Base-by-base conservation (phyloP, 1,284 basidiomycete species). In the Grifola frondosa region DNA sequence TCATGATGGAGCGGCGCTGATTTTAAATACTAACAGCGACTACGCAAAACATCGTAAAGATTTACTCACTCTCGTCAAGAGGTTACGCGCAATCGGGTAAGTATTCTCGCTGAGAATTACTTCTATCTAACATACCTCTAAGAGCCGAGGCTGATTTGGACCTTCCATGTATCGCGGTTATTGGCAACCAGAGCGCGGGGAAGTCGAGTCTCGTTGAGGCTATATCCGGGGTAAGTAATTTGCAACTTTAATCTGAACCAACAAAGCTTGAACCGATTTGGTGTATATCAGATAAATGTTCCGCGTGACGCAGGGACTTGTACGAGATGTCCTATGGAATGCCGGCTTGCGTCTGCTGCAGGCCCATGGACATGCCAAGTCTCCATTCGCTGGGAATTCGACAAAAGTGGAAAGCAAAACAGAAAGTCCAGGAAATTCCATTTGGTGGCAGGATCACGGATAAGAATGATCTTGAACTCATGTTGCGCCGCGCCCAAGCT, bases 221-320 rank as follows among this genome's bases (percentile, higher is more conserved):
- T 0, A 73, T 79, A 0, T 77, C 70, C 17, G 74, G 73, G 5
- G 78, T 80, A 53, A 31, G 70, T 59, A 22, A 10, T 34, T 20
- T 43, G 20, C 37, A 25, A 26, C 26, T 37, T 11, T 39, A n/a
- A n/a, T n/a, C n/a, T n/a, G n/a, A n/a, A n/a, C n/a, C 20, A 20
- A 11, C 24, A 7, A 21, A 11, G 10, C 7, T 38, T 11, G n/a
- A 16, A 9, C 12, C 26, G 2, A 39, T 25, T 22, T 9, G n/a
- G 19, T 8, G 28, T 20, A 17, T 4, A 15, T 25, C 37, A 49
- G 49, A 52, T 61, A 26, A 56, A 25, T n/a, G 56, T 52, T 3
- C 55, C 54, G 8, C 38, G 45, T 13, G 56, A 47, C 28, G 37
- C 39, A 3, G 54, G 56, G 6, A 61, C 44, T 15, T 59, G 58